Conservation (phyloP, 768 basidiomycete species). For the Collybia nuda region DNA sequence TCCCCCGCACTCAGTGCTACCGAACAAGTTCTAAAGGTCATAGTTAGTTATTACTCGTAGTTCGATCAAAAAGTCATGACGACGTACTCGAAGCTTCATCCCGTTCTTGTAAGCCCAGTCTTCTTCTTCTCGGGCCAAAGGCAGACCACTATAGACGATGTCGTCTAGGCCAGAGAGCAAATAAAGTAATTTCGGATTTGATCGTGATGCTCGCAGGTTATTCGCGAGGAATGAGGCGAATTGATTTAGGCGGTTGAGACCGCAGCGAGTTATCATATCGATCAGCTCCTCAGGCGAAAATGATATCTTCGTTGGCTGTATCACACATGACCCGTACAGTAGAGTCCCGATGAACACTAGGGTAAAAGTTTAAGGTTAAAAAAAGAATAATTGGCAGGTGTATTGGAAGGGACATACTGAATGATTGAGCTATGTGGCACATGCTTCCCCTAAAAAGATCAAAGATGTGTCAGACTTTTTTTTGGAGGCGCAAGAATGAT, state of each 20-base stretch:
- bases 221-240: slow-evolving; percentile 68
- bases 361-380: slow-evolving; percentile 17
- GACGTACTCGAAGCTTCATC: slow-evolving; percentile 60
- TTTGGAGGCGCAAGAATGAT: neutral
- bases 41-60: slow-evolving; percentile 21
- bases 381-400: slow-evolving; percentile 12
- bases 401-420: slow-evolving; percentile 49
- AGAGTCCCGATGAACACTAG: slow-evolving; percentile 71
- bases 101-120: slow-evolving; percentile 66
- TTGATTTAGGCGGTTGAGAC: slow-evolving; percentile 74
- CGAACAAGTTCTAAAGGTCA: slow-evolving; percentile 66
- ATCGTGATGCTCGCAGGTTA: slow-evolving; percentile 41
- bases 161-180: slow-evolving; percentile 59
- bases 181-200: slow-evolving; percentile 59
- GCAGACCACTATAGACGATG: slow-evolving; percentile 63
- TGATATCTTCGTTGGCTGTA: slow-evolving; percentile 65
- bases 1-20: slow-evolving; percentile 78
- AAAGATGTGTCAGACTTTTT: slow-evolving; percentile 3
- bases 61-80: slow-evolving; percentile 14
- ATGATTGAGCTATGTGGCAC: slow-evolving; percentile 79
- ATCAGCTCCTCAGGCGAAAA: slow-evolving; percentile 70
- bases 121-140: slow-evolving; percentile 70
- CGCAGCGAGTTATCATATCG: slow-evolving; percentile 67
- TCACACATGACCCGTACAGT: slow-evolving; percentile 70
- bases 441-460: slow-evolving; percentile 67